Evolutionary conservation across 345 rosid genomes (phyloP), one percentile per base, ranked within the genome.

Genomic region (Bruguiera parviflora): DNA sequence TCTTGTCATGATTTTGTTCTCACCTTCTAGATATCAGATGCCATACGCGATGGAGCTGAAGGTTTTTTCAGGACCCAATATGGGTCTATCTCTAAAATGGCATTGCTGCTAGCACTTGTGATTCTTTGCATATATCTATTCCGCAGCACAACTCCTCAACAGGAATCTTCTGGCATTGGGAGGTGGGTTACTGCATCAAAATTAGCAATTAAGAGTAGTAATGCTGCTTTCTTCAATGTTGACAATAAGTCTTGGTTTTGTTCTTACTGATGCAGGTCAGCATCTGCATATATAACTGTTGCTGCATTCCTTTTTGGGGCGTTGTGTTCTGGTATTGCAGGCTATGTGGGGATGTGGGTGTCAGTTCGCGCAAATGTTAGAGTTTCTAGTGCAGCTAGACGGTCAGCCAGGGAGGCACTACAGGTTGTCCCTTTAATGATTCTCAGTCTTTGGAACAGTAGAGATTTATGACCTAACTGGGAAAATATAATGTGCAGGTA

Each of bases 321-420:
- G 31, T 59, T 95, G 56, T 95, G 99, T 77, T 92, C 98, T 19
- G 99, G 98, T 81, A 53, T 87, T 67, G 97, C 98, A 1, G 99
- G 99, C 67, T 95, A 92, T 79, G 89, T 92, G 78, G 98, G 99
- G 58, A 95, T 95, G 99, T 95, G 98, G 99, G 99, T 95, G 60
- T 95, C 99, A 20, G 99, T 95, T 61, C 98, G 99, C 79, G 99
- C 99, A 77, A 95, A 95, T 80, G 99, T 95, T 71, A 88, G 99
- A 72, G 98, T 95, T 66, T 84, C 99, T 60, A 90, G 99, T 83
- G 98, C 99, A 56, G 99, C 99, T 59, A 90, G 97, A 76, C 88
- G 99, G 71, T 95, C 99, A 69, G 96, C 98, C 27, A 90, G 98
- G 84, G 99, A 95, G 83, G 99, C 98, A 56, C 77, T 96, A 89